Evolutionary conservation across 2,329 filamentous ascomycete genomes (phyloP).

Genomic region (Aspergillus sp.): DNA sequence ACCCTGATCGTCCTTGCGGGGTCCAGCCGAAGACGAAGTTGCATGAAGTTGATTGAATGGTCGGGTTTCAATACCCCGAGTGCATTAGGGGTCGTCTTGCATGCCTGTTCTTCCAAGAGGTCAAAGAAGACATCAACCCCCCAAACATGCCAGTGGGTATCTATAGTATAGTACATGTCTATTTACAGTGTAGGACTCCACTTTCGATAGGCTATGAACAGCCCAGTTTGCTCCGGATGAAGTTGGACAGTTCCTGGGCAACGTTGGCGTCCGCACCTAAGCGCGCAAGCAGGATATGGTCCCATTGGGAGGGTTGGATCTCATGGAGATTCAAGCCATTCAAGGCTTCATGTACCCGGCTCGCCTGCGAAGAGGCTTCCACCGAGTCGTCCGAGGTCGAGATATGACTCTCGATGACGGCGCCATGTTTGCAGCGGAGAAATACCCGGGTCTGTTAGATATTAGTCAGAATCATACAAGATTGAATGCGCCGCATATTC

Average conservation of each 20-base stretch:
- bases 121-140: too few relatives aligned
- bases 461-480: background rate
- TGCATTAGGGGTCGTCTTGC: too few relatives aligned
- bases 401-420: slow-evolving; percentile 40
- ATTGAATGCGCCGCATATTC: slow-evolving; percentile 16
- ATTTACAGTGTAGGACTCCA: background rate
- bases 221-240: slow-evolving; percentile 27
- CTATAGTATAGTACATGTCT: too few relatives aligned
- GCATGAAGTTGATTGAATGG: too few relatives aligned
- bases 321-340: slow-evolving; percentile 50
- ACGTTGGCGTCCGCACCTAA: slow-evolving; percentile 13
- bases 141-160: too few relatives aligned
- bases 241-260: slow-evolving; percentile 24
- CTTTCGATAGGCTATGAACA: background rate
- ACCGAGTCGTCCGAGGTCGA: slow-evolving; percentile 35
- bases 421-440: slow-evolving; percentile 41
- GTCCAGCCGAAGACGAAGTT: background rate
- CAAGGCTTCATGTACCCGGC: slow-evolving; percentile 28
- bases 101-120: too few relatives aligned
- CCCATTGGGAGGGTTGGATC: slow-evolving; percentile 35
- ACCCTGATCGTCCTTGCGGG: background rate
- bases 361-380: slow-evolving; percentile 33
- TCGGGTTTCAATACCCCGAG: background rate
- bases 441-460: slow-evolving; percentile 39
- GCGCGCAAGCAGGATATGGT: slow-evolving; percentile 21